Evolutionary conservation across 1,139 yeast genomes (phyloP), one percentile per base, ranked within the genome.

Genomic region (Candida smagusa): DNA sequence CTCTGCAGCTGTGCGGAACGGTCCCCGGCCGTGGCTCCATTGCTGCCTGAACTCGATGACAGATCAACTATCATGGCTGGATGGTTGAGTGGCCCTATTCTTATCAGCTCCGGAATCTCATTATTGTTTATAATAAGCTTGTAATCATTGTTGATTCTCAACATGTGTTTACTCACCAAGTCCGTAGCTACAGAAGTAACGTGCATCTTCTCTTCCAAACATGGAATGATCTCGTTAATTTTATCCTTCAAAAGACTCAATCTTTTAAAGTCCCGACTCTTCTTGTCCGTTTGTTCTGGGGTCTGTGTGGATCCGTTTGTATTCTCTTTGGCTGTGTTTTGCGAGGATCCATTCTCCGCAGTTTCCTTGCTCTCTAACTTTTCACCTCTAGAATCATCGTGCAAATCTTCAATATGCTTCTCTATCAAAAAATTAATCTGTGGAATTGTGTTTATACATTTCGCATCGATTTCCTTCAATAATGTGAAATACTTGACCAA

Each of bases 121-220:
- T 84, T 80, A 53, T 81, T 78, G 38, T 77, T 68, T 27, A 90
- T 75, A 30, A 88, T 74, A 38, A 83, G 79, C 41, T 75, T 69
- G 63, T 79, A 90, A 56, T 88, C 96, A 48, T 84, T 79, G 55
- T 90, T 86, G 47, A 92, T 74, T 34, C 97, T 70, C 37, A 69
- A 72, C 48, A 87, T 67, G 53, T 88, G 87, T 46, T 82, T 79
- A 30, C 73, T 67, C 36, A 89, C 74, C 16, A 84, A 75, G 51
- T 90, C 97, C 23, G 87, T 77, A 22, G 97, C 96, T 28, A 88
- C 84, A 2, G 92, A 83, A 3, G 97, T 94, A 28, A 92, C 97
- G 57, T 92, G 97, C 95, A 92, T 89, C 62, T 92, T 92, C 58
- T 92, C 97, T 56, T 92, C 98, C 42, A 92, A 66, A 48, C 96